Evolutionary conservation across 352 stramenopile species (phyloP), one percentile per base, ranked within the genome.

Genomic region (Pythium brassicae): DNA sequence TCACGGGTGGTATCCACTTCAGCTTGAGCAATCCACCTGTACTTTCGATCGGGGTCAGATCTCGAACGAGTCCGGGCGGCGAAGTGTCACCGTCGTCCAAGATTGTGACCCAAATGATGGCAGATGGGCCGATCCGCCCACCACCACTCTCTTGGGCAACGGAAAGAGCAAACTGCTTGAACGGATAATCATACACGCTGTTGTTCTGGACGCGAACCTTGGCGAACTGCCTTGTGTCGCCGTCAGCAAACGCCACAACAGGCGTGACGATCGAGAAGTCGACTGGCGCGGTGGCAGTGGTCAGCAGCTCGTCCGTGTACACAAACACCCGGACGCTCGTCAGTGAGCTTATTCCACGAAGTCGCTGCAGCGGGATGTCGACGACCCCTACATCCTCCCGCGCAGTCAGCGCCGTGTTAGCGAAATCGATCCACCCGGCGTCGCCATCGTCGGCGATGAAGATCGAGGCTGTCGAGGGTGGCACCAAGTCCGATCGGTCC

Each of bases 361-460:
- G 4, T 1, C 76, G 74, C 22, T 62, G 65, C 2, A 89, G 29
- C 10, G 46, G 56, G 17, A 89, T 55, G 3, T 40, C 50, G 3
- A 86, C 5, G 0, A 58, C 48, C 2, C 51, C 49, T 1, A 46
- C 57, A 19, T 62, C 68, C 51, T 89, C 78, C 10, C 47, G 22
- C 1, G 79, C 63, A 0, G 19, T 55, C 1, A 74, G 22, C 1
- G 62, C 48, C 2, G 32, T 37, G 5, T 44, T 39, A 4, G 26
- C 58, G 63, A 89, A 89, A 4, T 68, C 68, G 34, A 89, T 72
- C 45, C 29, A 61, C 4, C 78, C 78, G 23, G 73, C 76, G 46
- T 89, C 78, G 0, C 74, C 78, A 22, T 87, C 78, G 47, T 89
- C 78, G 1, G 50, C 9, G 45, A 89, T 81, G 3, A 57, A 68